These are phyloP conservation scores for Penicillium sp. DNA, from an alignment of 2,329 filamentous ascomycete species.

Conservation along the genomic window DNA sequence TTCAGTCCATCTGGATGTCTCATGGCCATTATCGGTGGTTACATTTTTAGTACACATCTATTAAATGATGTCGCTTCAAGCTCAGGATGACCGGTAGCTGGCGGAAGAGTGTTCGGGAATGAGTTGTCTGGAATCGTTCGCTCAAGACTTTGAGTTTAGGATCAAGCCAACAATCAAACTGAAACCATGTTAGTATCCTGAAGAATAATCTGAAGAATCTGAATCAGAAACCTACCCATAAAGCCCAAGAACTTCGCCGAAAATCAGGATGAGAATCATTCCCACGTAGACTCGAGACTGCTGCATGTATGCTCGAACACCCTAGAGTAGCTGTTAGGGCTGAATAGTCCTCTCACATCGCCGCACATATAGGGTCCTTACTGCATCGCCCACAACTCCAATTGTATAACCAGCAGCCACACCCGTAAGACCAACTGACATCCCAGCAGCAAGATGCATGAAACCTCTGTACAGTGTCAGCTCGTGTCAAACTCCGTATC, in stretches of 20 bases:
- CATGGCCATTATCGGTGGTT: not conserved
- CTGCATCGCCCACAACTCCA: slow-evolving; percentile 89
- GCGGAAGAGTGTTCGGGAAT: not conserved
- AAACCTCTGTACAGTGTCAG: slow-evolving; percentile 62
- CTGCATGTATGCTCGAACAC: slow-evolving; percentile 92
- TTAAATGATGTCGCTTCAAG: not conserved
- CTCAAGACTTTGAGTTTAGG: slow-evolving; percentile 71
- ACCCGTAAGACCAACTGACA: slow-evolving; percentile 88
- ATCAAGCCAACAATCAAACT: slow-evolving; percentile 92
- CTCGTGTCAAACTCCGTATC: slow-evolving; percentile 17
- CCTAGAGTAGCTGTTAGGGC: slow-evolving; percentile 42
- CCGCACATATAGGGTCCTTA: slow-evolving; percentile 34
- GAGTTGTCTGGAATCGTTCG: not conserved
- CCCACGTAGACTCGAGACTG: slow-evolving; percentile 95
- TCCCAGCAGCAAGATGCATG: slow-evolving; percentile 86
- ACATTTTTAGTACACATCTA: not conserved
- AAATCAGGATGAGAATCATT: slow-evolving; percentile 98
- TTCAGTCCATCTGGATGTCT: not conserved
- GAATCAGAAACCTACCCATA: slow-evolving; percentile 70
- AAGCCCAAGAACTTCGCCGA: slow-evolving; percentile 92
- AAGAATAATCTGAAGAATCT: not conserved
- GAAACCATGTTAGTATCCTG: slow-evolving; percentile 19
- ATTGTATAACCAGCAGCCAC: slow-evolving; percentile 95
- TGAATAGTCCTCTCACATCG: not conserved
- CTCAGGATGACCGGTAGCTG: not conserved